Conservation (phyloP, 2,329 filamentous ascomycete species). For the Alternaria incomplexa region DNA sequence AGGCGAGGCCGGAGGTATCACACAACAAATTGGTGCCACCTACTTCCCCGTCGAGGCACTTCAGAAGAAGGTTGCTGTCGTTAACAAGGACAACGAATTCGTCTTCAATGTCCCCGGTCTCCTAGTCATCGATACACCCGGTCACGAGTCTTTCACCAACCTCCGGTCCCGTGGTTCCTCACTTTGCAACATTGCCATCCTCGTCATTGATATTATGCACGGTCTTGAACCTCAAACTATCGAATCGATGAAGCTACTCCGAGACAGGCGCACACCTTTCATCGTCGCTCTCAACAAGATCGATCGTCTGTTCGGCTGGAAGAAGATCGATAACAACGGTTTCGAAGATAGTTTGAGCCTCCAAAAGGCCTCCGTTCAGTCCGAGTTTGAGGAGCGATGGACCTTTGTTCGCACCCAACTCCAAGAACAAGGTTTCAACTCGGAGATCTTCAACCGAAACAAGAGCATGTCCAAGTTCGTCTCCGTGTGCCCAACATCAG, state of each 20-base stretch:
- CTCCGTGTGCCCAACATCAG: slow-evolving; percentile 95
- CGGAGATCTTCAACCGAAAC: slow-evolving; percentile 96
- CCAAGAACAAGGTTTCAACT: slow-evolving; percentile 96
- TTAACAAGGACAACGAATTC: slow-evolving; percentile 88
- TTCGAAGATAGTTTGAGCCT: slow-evolving; percentile 90
- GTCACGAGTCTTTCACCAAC: slow-evolving; percentile 99
- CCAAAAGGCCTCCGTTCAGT: slow-evolving; percentile 91
- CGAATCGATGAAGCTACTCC: slow-evolving; percentile 93
- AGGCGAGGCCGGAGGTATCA: slow-evolving; percentile 98
- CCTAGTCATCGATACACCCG: slow-evolving; percentile 95
- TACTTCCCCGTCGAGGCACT: slow-evolving; percentile 98
- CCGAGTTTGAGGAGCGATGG: slow-evolving; percentile 90
- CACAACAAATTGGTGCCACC: slow-evolving; percentile 98
- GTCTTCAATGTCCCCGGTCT: slow-evolving; percentile 98
- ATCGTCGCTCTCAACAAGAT: slow-evolving; percentile 99
- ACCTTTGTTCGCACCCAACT: slow-evolving; percentile 93
- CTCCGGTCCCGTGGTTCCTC: slow-evolving; percentile 95
- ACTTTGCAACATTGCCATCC: slow-evolving; percentile 98
- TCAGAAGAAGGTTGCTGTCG: slow-evolving; percentile 87
- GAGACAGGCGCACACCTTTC: slow-evolving; percentile 95
- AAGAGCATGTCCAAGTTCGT: slow-evolving; percentile 95
- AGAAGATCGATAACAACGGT: slow-evolving; percentile 97
- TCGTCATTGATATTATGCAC: slow-evolving; percentile 99
- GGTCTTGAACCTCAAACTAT: slow-evolving; percentile 96
- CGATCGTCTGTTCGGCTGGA: slow-evolving; percentile 98